phyloP scores from a whole-genome alignment of 805 yeast species.

The Blastobotrys peoriensis region DNA sequence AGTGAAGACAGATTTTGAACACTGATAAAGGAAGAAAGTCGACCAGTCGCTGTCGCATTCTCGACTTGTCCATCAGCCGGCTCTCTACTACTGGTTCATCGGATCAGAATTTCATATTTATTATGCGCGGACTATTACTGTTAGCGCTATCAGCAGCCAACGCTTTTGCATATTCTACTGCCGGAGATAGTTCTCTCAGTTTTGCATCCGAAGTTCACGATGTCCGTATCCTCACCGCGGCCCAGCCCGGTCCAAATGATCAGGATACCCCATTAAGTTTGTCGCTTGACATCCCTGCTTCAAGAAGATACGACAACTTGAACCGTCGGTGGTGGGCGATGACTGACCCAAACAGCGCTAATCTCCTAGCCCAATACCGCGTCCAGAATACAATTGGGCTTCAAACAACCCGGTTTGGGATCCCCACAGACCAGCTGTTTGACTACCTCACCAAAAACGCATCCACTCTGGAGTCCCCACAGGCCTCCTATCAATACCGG shows the following conservation, averaged over 20 bases:
- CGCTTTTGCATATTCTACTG: background rate
- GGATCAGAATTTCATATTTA: too few relatives aligned
- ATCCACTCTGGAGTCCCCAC: conserved; percentile 21
- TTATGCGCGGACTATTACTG: background rate
- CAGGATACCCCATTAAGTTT: background rate
- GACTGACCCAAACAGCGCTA: conserved; percentile 22
- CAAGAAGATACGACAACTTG: conserved; percentile 19
- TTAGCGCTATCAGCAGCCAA: background rate
- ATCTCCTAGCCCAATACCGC: conserved; percentile 1
- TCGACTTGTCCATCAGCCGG: too few relatives aligned
- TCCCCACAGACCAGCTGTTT: conserved; percentile 19
- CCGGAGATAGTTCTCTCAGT: background rate
- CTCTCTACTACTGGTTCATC: too few relatives aligned
- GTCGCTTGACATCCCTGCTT: conserved; percentile 17
- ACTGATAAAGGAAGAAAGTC: too few relatives aligned
- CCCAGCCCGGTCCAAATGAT: background rate
- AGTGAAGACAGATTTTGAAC: background rate
- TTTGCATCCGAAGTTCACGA: background rate
- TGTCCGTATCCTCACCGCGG: background rate
- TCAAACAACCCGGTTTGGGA: background rate
- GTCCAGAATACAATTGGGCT: background rate
- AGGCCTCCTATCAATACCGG: conserved; percentile 16
- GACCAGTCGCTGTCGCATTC: too few relatives aligned
- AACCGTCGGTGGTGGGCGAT: conserved; percentile 26
- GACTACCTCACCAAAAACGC: conserved; percentile 21